These are phyloP conservation scores for Fagus sylvatica DNA, from an alignment of 306 rosid species.

Conservation along the genomic window DNA sequence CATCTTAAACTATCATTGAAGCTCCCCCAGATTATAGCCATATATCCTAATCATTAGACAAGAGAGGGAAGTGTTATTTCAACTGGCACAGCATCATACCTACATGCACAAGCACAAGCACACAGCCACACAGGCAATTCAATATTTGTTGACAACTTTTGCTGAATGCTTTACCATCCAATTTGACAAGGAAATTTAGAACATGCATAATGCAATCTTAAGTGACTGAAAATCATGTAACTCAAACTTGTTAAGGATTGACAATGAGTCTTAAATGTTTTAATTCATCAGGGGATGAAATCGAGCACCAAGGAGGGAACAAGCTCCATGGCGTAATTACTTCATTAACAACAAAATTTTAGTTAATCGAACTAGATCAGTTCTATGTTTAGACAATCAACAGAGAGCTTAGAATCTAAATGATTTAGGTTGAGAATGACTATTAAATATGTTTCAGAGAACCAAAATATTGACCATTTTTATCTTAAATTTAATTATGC, in stretches of 20 bases:
- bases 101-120: background rate
- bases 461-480: background rate
- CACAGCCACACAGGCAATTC: background rate
- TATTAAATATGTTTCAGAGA: background rate
- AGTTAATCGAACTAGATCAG: background rate
- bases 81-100: background rate
- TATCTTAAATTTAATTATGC: too few relatives aligned
- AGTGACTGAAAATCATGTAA: background rate
- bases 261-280: too few relatives aligned
- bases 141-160: background rate
- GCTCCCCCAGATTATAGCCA: background rate
- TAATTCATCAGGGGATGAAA: background rate
- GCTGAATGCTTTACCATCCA: background rate
- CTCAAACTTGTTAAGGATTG: background rate
- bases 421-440: background rate
- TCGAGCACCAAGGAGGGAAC: background rate
- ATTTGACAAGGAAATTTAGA: background rate
- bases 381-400: background rate
- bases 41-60: background rate
- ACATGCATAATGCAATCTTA: background rate
- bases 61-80: background rate
- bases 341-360: background rate
- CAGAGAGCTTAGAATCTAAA: background rate
- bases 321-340: background rate
- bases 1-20: background rate